These are phyloP conservation scores for Exophiala phaeomuriformis DNA, from an alignment of 2,329 filamentous ascomycete species.

Conservation along the genomic window DNA sequence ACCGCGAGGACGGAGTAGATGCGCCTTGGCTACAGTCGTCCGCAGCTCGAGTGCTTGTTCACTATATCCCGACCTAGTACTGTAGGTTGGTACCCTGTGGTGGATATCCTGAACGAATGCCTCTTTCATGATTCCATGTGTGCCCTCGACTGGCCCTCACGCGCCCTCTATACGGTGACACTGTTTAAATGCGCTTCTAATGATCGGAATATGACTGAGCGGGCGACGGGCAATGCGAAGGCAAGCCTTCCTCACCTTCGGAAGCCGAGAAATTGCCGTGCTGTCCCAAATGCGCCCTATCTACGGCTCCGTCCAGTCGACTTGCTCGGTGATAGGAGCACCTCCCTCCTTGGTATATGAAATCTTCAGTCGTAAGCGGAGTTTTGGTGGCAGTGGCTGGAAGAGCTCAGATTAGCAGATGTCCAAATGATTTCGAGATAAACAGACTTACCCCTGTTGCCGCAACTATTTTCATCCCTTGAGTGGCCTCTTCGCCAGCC, in stretches of 20 bases:
- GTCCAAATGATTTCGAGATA: neutral
- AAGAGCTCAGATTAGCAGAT: conserved; percentile 1
- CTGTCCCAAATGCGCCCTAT: neutral
- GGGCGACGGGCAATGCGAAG: too few relatives aligned
- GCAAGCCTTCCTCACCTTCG: neutral
- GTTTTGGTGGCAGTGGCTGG: conserved; percentile 60
- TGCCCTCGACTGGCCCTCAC: too few relatives aligned
- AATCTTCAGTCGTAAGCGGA: conserved; percentile 80
- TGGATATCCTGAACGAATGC: too few relatives aligned
- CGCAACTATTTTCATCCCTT: conserved; percentile 79
- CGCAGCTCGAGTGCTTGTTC: too few relatives aligned
- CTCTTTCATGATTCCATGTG: too few relatives aligned
- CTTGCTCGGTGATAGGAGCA: conserved; percentile 70
- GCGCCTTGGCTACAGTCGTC: too few relatives aligned
- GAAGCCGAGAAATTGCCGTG: neutral
- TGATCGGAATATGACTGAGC: too few relatives aligned
- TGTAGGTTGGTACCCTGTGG: too few relatives aligned
- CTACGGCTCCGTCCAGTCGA: conserved; percentile 84
- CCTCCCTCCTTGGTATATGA: conserved; percentile 66
- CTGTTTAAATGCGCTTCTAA: too few relatives aligned
- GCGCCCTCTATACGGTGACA: too few relatives aligned
- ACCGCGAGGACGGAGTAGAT: too few relatives aligned
- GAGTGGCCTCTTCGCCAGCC: conserved; percentile 74
- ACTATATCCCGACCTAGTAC: too few relatives aligned
- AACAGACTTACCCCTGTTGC: conserved; percentile 73